A percentile compares a stretch with the other conserved stretches of the same genome.
Conservation (phyloP, 2,329 filamentous ascomycete genomes). For the Trichoderma lentiforme region DNA sequence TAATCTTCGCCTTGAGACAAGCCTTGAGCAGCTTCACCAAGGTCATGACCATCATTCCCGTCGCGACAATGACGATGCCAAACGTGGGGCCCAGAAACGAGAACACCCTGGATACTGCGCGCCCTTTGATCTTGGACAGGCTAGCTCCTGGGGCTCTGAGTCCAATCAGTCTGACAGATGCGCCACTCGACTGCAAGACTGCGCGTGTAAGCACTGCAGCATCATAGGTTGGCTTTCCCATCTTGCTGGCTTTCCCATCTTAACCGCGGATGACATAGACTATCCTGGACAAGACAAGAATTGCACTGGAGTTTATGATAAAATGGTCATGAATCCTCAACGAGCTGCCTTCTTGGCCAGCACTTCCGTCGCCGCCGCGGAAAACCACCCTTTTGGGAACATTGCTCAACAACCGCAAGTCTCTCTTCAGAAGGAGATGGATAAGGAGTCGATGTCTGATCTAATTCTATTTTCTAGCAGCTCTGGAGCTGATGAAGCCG, state of each 20-base stretch:
- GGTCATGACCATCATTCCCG: background rate
- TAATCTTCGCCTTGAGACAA: background rate
- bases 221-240: constrained; percentile 15
- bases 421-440: background rate
- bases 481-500: background rate
- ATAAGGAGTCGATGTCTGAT: background rate
- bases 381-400: background rate
- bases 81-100: background rate
- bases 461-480: background rate
- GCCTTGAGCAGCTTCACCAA: background rate
- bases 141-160: background rate
- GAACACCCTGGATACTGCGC: background rate
- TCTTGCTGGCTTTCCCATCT: background rate
- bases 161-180: background rate
- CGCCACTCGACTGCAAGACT: background rate
- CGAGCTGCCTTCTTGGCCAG: background rate
- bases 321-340: background rate
- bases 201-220: constrained; percentile 19
- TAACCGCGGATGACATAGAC: constrained; percentile 17
- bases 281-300: constrained; percentile 4
- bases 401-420: background rate
- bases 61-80: background rate
- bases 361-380: background rate
- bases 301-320: background rate
- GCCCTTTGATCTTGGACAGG: background rate